Percentiles rank a stretch among this genome's conserved stretches.
phyloP scores from a whole-genome alignment of 768 basidiomycete genomes.

The Calocybe indica region DNA sequence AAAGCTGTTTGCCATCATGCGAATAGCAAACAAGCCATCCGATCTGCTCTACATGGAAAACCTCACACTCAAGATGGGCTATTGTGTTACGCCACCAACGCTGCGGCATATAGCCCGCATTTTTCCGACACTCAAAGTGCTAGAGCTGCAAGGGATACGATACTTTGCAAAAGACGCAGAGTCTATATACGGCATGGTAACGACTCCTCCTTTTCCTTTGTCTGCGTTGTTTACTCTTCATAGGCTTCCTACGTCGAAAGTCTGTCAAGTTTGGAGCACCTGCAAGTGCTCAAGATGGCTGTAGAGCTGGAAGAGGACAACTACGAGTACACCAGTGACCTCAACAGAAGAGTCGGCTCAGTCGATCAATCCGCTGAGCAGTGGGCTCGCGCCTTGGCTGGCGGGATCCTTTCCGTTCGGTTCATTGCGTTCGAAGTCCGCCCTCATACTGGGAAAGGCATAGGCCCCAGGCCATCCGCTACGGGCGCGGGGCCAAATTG shows the following conservation, averaged over 20 bases:
- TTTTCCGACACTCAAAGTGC: slow-evolving; percentile 6
- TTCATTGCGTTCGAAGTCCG: slow-evolving; percentile 8
- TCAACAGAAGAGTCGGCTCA: slow-evolving; percentile 6
- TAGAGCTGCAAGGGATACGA: slow-evolving; percentile 10
- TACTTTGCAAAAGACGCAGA: slow-evolving; percentile 7
- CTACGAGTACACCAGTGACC: slow-evolving; percentile 5
- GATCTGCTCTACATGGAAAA: slow-evolving; percentile 3
- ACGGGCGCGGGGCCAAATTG: too few species aligned
- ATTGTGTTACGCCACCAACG: slow-evolving; percentile 9
- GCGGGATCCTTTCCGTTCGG: slow-evolving; percentile 4
- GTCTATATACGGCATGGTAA: slow-evolving; percentile 7
- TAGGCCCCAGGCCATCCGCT: slow-evolving; percentile 2
- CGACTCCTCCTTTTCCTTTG: neutral
- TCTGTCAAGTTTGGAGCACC: slow-evolving; percentile 1
- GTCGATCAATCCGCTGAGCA: slow-evolving; percentile 7
- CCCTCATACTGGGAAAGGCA: slow-evolving; percentile 5
- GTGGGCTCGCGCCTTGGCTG: slow-evolving; percentile 7
- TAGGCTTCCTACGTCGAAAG: slow-evolving; percentile 6
- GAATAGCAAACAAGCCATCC: neutral
- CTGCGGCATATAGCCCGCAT: slow-evolving; percentile 1
- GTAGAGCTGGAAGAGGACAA: slow-evolving; percentile 9
- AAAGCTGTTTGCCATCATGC: slow-evolving; percentile 1
- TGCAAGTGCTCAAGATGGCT: slow-evolving; percentile 8
- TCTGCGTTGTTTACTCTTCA: neutral
- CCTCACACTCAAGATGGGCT: slow-evolving; percentile 9